These are phyloP conservation scores for Mollisia scopiformis DNA, from an alignment of 2,329 filamentous ascomycete genomes.

Conservation along the genomic window DNA sequence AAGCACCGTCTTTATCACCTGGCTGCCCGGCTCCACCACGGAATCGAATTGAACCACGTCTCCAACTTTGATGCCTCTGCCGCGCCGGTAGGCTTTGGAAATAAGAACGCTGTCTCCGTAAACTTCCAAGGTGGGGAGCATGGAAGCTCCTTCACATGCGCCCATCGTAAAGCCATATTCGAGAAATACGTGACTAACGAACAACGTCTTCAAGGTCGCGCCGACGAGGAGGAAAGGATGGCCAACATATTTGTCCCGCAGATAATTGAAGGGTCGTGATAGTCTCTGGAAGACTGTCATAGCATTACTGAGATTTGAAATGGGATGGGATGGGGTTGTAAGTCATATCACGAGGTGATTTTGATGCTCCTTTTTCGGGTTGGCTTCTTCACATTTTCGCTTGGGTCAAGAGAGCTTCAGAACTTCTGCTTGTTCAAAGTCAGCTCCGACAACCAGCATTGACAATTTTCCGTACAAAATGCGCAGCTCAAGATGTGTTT, in stretches of 20 bases:
- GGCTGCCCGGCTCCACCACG: constrained; percentile 62
- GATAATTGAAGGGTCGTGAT: constrained; percentile 3
- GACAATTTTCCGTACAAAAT: constrained; percentile 20
- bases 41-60: constrained; percentile 82
- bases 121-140: constrained; percentile 82
- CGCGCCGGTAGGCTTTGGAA: constrained; percentile 68
- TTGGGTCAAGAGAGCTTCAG: neutral
- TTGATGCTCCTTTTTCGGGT: neutral
- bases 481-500: constrained; percentile 36
- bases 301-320: constrained; percentile 10
- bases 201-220: constrained; percentile 49
- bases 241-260: constrained; percentile 19
- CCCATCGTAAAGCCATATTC: constrained; percentile 71
- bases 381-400: neutral
- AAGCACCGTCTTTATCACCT: constrained; percentile 70
- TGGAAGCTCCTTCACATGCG: constrained; percentile 60
- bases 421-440: neutral
- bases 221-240: constrained; percentile 46
- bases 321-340: neutral
- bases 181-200: constrained; percentile 52
- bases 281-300: constrained; percentile 9
- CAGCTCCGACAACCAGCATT: neutral
- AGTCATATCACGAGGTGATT: neutral
- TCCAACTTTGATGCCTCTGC: constrained; percentile 72
- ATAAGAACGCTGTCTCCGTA: constrained; percentile 71